phyloP scores from a whole-genome alignment of 305 asterid genomes.

The Solanum aculeatissimum region DNA sequence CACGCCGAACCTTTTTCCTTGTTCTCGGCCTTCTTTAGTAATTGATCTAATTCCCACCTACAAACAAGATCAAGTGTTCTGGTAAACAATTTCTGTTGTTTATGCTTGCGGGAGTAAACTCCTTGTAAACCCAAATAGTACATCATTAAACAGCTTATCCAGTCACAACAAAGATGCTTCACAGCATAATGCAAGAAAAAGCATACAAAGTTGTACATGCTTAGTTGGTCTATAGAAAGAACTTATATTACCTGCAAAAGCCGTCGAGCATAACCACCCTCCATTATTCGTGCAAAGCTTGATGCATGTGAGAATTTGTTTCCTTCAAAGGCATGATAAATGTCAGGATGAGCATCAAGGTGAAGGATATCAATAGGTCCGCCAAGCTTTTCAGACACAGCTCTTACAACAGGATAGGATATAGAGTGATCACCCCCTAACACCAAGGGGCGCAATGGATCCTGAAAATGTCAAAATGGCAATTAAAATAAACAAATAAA shows the following conservation, averaged over 20 bases:
- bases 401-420: slow-evolving; percentile 90
- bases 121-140: background rate
- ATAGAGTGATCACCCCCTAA: slow-evolving; percentile 98
- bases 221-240: background rate
- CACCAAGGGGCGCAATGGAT: slow-evolving; percentile 84
- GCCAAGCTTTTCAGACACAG: slow-evolving; percentile 96
- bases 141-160: background rate
- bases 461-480: slow-evolving; percentile 22
- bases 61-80: background rate
- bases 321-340: slow-evolving; percentile 85
- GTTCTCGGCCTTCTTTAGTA: slow-evolving; percentile 88
- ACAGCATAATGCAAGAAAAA: background rate
- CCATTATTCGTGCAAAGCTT: slow-evolving; percentile 94
- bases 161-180: background rate
- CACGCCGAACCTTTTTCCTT: slow-evolving; percentile 91
- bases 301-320: slow-evolving; percentile 96
- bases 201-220: background rate
- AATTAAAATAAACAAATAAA: background rate
- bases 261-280: slow-evolving; percentile 95
- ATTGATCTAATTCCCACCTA: slow-evolving; percentile 98
- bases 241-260: slow-evolving; percentile 58
- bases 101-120: background rate
- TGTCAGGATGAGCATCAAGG: slow-evolving; percentile 98
- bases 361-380: slow-evolving; percentile 97
- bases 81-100: background rate